Percentiles rank a stretch among this genome's conserved stretches.
phyloP scores from a whole-genome alignment of 2,329 filamentous ascomycete genomes.

The Fusarium sp. region DNA sequence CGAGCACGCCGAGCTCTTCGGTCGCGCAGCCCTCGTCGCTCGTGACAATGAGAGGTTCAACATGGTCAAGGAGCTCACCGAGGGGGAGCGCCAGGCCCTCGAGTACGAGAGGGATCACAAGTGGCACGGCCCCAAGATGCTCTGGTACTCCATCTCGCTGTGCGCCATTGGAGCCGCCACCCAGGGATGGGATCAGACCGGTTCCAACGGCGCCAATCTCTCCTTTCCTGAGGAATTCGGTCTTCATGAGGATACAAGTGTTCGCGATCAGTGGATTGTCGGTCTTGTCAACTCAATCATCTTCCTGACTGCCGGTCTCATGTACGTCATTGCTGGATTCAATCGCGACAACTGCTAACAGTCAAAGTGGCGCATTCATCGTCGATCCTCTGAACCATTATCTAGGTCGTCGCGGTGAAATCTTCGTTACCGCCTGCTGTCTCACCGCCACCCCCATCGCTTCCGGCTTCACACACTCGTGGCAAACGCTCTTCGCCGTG shows the following conservation, averaged over 20 bases:
- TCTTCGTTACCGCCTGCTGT: constrained; percentile 70
- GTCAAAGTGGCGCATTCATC: constrained; percentile 39
- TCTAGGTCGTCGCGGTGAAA: constrained; percentile 75
- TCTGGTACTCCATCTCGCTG: constrained; percentile 61
- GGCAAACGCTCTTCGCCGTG: constrained; percentile 74
- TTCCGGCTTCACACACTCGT: constrained; percentile 69
- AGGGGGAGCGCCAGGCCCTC: constrained; percentile 53
- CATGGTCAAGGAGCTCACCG: constrained; percentile 46
- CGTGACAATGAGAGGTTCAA: constrained; percentile 48
- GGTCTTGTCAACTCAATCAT: constrained; percentile 53
- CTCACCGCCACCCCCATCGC: constrained; percentile 55
- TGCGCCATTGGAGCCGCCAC: constrained; percentile 69
- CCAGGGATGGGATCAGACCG: constrained; percentile 74
- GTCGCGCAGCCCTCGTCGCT: constrained; percentile 55
- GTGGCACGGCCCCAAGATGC: constrained; percentile 64
- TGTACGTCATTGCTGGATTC: constrained; percentile 58
- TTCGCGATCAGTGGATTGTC: constrained; percentile 58
- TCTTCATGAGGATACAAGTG: constrained; percentile 51
- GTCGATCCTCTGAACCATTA: constrained; percentile 71
- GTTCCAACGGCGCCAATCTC: constrained; percentile 71
- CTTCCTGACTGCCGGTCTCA: constrained; percentile 63
- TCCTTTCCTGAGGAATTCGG: constrained; percentile 64
- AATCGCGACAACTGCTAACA: constrained; percentile 4
- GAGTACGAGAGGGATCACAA: constrained; percentile 67
- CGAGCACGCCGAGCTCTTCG: constrained; percentile 60